Evolutionary conservation across 2,329 filamentous ascomycete species (phyloP).

Genomic region (Aspergillus versicolor): DNA sequence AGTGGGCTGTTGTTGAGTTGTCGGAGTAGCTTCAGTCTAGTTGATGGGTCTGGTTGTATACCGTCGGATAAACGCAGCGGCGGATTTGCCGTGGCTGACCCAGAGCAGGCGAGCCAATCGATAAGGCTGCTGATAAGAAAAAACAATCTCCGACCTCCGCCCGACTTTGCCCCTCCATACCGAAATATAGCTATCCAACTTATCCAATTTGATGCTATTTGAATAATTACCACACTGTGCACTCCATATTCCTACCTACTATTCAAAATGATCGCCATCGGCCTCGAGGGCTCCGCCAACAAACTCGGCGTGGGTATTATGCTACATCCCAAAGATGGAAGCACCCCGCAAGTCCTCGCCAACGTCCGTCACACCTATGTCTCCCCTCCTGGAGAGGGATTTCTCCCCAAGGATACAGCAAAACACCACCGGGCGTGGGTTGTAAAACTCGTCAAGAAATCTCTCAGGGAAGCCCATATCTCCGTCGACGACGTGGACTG

Average conservation of each 20-base stretch:
- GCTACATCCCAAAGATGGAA: conserved; percentile 61
- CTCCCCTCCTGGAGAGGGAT: conserved; percentile 88
- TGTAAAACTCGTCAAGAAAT: conserved; percentile 73
- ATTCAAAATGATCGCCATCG: conserved; percentile 62
- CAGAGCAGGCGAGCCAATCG: conserved; percentile 24
- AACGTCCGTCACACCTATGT: conserved; percentile 94
- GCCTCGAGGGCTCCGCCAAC: conserved; percentile 92
- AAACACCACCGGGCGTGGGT: conserved; percentile 87
- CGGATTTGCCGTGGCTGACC: conserved; percentile 14
- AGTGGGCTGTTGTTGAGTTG: conserved; percentile 11
- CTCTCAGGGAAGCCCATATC: conserved; percentile 69
- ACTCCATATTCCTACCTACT: background rate
- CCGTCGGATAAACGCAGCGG: conserved; percentile 29
- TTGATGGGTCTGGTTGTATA: conserved; percentile 15
- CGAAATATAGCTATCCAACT: background rate
- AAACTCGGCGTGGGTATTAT: conserved; percentile 95
- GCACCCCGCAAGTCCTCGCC: conserved; percentile 70
- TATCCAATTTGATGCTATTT: background rate
- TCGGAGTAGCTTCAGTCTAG: conserved; percentile 10
- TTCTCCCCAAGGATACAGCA: conserved; percentile 95
- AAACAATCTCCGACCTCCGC: conserved; percentile 11
- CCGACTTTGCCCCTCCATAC: conserved; percentile 17
- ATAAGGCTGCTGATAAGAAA: conserved; percentile 29
- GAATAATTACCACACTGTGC: background rate
- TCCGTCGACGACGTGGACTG: conserved; percentile 71